These are phyloP conservation scores for Erysimum cheiranthoides DNA, from an alignment of 345 rosid species.

Conservation along the genomic window DNA sequence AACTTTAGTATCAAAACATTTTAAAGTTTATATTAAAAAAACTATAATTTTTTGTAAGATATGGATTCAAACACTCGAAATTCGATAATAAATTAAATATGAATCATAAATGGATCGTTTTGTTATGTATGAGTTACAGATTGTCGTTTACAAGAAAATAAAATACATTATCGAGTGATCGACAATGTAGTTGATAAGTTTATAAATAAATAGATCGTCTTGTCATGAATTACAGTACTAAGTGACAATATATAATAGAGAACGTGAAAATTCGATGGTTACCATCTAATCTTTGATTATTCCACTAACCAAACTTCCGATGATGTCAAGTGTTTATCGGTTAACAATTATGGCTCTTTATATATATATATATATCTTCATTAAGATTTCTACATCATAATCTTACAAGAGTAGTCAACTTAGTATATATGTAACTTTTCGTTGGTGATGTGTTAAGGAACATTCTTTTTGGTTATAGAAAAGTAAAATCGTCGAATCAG, in stretches of 20 bases:
- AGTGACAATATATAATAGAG: conserved; percentile 15
- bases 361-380: background rate
- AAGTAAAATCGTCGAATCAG: conserved; percentile 28
- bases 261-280: conserved; percentile 10
- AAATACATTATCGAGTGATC: background rate
- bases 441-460: conserved; percentile 30
- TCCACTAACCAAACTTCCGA: conserved; percentile 22
- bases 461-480: conserved; percentile 26
- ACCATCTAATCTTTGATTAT: background rate
- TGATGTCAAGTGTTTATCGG: conserved; percentile 41
- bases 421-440: conserved; percentile 34
- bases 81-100: no score
- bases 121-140: background rate
- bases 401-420: conserved; percentile 30
- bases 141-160: background rate
- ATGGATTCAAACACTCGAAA: no score
- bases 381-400: conserved; percentile 32
- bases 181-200: background rate
- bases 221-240: background rate
- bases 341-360: conserved; percentile 4
- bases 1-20: no score
- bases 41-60: no score
- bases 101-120: background rate
- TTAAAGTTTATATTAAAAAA: no score
- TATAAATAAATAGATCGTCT: background rate